These are phyloP conservation scores for Blastocystis sp. DNA, from an alignment of 352 stramenopile species.

Conservation along the genomic window DNA sequence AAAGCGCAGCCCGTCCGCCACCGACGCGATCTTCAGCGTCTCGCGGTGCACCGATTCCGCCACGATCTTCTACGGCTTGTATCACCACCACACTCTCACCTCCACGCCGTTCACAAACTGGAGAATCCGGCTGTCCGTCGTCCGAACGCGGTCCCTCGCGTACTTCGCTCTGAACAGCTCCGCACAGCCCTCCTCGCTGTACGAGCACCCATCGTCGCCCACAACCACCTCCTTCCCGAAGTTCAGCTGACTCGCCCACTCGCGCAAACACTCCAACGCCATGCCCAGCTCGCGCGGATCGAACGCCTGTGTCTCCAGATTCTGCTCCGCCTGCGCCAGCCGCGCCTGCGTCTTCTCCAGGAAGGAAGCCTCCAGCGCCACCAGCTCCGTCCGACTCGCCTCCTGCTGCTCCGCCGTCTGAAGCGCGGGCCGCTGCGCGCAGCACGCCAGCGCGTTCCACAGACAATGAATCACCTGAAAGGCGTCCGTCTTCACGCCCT, in stretches of 20 bases:
- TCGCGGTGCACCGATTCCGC: neutral
- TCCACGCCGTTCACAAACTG: neutral
- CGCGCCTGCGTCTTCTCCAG: neutral
- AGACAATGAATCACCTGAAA: conserved; percentile 55
- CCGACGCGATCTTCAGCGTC: neutral
- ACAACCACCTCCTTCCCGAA: neutral
- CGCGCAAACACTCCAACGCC: neutral
- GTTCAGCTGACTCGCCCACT: neutral
- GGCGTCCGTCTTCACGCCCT: neutral
- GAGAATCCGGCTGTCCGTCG: neutral
- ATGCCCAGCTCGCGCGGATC: neutral
- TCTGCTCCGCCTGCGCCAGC: neutral
- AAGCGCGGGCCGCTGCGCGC: neutral
- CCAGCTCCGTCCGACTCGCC: neutral
- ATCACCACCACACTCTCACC: neutral
- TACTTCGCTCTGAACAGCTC: neutral
- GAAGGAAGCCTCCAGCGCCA: neutral
- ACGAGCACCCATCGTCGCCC: too few relatives aligned
- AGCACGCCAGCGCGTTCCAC: conserved; percentile 2
- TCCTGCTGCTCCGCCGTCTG: neutral
- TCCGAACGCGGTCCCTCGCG: neutral
- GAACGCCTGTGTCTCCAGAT: neutral
- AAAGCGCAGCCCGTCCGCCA: neutral
- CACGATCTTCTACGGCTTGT: neutral
- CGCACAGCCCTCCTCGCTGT: neutral